A percentile compares a stretch with the other conserved stretches of the same genome.
Conservation (phyloP, 2,329 filamentous ascomycete species). For the Gaeumannomyces tritici region DNA sequence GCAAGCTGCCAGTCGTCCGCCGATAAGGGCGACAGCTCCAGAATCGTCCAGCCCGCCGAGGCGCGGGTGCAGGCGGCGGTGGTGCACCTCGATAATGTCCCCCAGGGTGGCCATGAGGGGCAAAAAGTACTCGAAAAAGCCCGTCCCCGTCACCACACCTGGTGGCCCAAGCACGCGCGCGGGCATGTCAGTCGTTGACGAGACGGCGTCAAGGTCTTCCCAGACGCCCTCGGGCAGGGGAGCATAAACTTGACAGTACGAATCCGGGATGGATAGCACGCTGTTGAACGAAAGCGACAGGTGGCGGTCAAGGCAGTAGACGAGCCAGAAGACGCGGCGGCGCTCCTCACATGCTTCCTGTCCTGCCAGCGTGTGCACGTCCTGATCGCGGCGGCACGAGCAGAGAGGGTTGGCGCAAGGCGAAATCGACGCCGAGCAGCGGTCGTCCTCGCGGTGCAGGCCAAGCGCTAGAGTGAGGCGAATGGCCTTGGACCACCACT, state of each 20-base stretch:
- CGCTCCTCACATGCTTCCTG: conserved; percentile 35
- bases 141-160: conserved; percentile 26
- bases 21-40: conserved; percentile 22
- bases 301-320: conserved; percentile 37
- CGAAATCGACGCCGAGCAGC: conserved; percentile 12
- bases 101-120: conserved; percentile 38
- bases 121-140: conserved; percentile 40
- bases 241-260: conserved; percentile 30
- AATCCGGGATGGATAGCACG: conserved; percentile 32
- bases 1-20: conserved; percentile 25
- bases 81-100: conserved; percentile 37
- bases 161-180: conserved; percentile 26
- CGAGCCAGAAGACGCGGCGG: conserved; percentile 35
- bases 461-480: conserved; percentile 26
- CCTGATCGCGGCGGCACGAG: conserved; percentile 19
- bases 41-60: conserved; percentile 25
- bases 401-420: conserved; percentile 21
- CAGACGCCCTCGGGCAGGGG: conserved; percentile 30
- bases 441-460: conserved; percentile 27
- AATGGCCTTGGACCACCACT: conserved; percentile 35
- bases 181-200: conserved; percentile 18
- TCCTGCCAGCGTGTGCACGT: conserved; percentile 11
- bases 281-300: conserved; percentile 36
- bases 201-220: conserved; percentile 25
- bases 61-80: conserved; percentile 30